Evolutionary conservation across 2,329 filamentous ascomycete species (phyloP).

Genomic region (Aschersonia sp.): DNA sequence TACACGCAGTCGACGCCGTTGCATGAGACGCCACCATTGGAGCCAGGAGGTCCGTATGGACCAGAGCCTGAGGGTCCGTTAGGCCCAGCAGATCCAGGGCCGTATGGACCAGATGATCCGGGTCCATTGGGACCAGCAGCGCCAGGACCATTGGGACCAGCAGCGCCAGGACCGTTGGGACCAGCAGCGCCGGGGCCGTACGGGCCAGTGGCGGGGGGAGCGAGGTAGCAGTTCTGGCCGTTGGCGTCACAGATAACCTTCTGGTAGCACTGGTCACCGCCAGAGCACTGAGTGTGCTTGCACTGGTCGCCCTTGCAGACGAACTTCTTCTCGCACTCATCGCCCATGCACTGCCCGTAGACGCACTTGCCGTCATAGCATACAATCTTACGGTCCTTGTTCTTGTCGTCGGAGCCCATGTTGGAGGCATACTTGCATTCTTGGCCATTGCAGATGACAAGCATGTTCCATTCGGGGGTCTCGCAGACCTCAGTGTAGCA

Average conservation of each 20-base stretch:
- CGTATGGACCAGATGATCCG: neutral
- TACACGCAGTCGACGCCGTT: conserved; percentile 3
- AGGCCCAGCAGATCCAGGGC: neutral
- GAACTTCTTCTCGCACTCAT: conserved; percentile 17
- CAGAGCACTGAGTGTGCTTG: conserved; percentile 14
- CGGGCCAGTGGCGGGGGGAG: conserved; percentile 4
- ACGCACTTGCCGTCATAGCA: conserved; percentile 18
- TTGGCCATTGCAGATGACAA: conserved; percentile 14
- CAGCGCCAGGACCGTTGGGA: neutral
- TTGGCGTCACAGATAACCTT: conserved; percentile 13
- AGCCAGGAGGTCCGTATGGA: neutral
- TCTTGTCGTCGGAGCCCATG: conserved; percentile 10
- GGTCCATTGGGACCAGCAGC: neutral
- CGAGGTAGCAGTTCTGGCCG: conserved; percentile 7
- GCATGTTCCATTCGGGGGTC: conserved; percentile 13
- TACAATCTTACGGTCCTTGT: conserved; percentile 15
- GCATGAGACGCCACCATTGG: neutral
- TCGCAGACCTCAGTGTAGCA: conserved; percentile 14
- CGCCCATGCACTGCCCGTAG: conserved; percentile 12
- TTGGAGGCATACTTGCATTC: conserved; percentile 13
- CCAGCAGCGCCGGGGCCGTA: conserved; percentile 1
- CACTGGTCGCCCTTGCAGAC: conserved; percentile 17
- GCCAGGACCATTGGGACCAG: neutral
- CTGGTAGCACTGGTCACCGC: conserved; percentile 14
- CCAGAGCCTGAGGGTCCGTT: neutral